phyloP scores from a whole-genome alignment of 305 asterid genomes.

The Andrographis paniculata region DNA sequence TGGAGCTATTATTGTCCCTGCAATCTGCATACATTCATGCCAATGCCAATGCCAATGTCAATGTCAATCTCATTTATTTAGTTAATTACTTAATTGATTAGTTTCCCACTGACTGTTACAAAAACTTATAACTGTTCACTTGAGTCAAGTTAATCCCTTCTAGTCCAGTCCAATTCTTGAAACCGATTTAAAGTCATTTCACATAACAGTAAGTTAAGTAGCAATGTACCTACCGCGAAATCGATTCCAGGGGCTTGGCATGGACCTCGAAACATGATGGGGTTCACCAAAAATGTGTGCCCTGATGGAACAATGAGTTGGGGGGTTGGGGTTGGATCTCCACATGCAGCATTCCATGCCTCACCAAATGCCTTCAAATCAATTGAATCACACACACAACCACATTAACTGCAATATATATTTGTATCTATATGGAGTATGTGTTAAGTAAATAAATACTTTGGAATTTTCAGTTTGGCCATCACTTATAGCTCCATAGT shows the following conservation, averaged over 20 bases:
- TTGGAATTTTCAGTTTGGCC: slow-evolving; percentile 39
- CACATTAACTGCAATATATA: background rate
- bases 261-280: slow-evolving; percentile 42
- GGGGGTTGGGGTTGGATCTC: slow-evolving; percentile 21
- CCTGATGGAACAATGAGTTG: slow-evolving; percentile 32
- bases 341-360: slow-evolving; percentile 63
- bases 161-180: background rate
- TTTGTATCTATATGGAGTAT: background rate
- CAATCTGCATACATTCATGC: slow-evolving; percentile 22
- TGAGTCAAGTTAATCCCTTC: too few species aligned
- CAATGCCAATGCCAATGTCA: too few species aligned
- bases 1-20: slow-evolving; percentile 67
- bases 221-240: slow-evolving; percentile 26
- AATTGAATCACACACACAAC: too few species aligned
- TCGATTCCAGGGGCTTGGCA: slow-evolving; percentile 26
- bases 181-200: background rate
- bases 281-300: slow-evolving; percentile 29
- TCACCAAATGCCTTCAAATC: slow-evolving; percentile 46
- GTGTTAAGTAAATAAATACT: slow-evolving; percentile 20
- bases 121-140: too few species aligned
- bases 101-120: too few species aligned
- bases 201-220: background rate
- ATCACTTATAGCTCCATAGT: slow-evolving; percentile 46
- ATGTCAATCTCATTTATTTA: too few species aligned
- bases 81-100: too few species aligned